These are phyloP conservation scores for Entophlyctis helioformis DNA, from an alignment of 192 early-diverging fungal species.

Conservation along the genomic window DNA sequence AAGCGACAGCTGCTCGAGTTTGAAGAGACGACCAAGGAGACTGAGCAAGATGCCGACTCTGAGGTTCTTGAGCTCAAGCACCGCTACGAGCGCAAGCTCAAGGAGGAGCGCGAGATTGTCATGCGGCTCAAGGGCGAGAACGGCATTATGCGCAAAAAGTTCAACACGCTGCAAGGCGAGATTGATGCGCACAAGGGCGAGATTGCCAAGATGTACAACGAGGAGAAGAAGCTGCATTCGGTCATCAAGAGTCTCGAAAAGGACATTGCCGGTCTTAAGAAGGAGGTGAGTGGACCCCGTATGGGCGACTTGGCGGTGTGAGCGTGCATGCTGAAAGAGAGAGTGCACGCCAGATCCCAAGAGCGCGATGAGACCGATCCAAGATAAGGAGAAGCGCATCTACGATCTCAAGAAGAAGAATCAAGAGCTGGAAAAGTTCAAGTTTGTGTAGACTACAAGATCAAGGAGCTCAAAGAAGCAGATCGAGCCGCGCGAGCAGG, in stretches of 20 bases:
- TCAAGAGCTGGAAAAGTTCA: conserved; percentile 59
- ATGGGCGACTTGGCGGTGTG: no score
- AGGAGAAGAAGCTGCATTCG: conserved; percentile 49
- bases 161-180: conserved; percentile 47
- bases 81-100: conserved; percentile 41
- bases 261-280: conserved; percentile 48
- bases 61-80: conserved; percentile 43
- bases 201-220: conserved; percentile 43
- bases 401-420: conserved; percentile 60
- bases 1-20: conserved; percentile 29
- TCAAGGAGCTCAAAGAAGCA: conserved; percentile 54
- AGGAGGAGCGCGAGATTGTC: conserved; percentile 46
- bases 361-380: conserved; percentile 52
- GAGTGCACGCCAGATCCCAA: not conserved
- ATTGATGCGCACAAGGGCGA: conserved; percentile 50
- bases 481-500: conserved; percentile 47
- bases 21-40: conserved; percentile 41
- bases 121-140: conserved; percentile 52
- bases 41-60: conserved; percentile 50
- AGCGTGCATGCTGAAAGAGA: no score
- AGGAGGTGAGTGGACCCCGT: conserved; percentile 29
- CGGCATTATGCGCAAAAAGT: conserved; percentile 55
- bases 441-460: conserved; percentile 58
- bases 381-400: conserved; percentile 52
- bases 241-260: conserved; percentile 54